These are phyloP conservation scores for Pyricularia grisea DNA, from an alignment of 2,329 filamentous ascomycete genomes.

Conservation along the genomic window DNA sequence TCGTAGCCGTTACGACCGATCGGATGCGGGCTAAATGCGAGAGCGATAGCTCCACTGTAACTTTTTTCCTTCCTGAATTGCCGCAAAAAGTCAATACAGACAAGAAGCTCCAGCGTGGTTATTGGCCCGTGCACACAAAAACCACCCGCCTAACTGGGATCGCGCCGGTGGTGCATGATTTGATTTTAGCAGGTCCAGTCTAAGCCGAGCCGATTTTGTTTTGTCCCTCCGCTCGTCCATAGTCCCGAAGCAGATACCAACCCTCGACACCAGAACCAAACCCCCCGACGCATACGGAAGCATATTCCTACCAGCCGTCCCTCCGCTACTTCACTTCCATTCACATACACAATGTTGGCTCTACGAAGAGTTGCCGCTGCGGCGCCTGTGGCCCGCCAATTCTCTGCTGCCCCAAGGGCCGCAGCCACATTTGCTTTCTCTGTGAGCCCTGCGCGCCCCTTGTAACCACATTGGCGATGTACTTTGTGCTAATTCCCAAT, in stretches of 20 bases:
- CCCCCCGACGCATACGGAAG: not conserved
- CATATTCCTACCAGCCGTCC: not conserved
- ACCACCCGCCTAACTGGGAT: not conserved
- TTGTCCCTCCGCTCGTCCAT: slow-evolving; percentile 1
- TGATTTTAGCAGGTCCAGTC: not conserved
- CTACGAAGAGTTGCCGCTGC: slow-evolving; percentile 62
- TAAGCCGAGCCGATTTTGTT: not conserved
- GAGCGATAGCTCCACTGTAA: not conserved
- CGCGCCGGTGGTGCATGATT: not conserved
- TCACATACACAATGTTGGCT: slow-evolving; percentile 65
- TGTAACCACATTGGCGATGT: not conserved
- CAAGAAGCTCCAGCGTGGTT: not conserved
- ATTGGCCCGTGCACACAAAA: not conserved
- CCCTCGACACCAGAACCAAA: not conserved
- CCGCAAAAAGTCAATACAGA: not conserved
- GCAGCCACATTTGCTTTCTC: slow-evolving; percentile 40
- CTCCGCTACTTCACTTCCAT: slow-evolving; percentile 16
- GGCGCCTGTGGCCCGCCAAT: slow-evolving; percentile 63
- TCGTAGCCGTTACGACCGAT: not conserved
- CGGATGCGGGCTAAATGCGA: not conserved
- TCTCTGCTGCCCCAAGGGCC: slow-evolving; percentile 56
- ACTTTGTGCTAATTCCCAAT: slow-evolving; percentile 1
- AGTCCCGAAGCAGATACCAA: not conserved
- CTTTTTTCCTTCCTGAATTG: not conserved
- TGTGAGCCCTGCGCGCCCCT: slow-evolving; percentile 33